A percentile compares a stretch with the other conserved stretches of the same genome.
phyloP scores from a whole-genome alignment of 23 red algal genomes.

The Agarophyton chilense region DNA sequence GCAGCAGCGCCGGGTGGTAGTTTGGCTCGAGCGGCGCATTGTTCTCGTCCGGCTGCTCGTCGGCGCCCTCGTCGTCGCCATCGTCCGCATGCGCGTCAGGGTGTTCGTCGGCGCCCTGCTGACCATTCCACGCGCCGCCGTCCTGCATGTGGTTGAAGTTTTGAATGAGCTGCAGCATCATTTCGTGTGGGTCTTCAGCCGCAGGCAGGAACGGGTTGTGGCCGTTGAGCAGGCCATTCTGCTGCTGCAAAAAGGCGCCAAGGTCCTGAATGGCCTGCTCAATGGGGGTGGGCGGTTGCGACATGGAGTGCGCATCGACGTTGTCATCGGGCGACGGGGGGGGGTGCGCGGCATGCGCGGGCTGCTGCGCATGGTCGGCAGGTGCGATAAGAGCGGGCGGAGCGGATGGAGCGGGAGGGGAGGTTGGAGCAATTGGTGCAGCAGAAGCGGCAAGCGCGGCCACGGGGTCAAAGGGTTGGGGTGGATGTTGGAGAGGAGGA shows the following conservation, averaged over 20 bases:
- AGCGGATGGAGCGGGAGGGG: no score
- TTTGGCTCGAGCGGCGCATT: not conserved
- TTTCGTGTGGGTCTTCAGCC: not conserved
- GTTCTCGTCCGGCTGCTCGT: not conserved
- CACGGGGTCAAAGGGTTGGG: not conserved
- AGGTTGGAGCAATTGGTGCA: no score
- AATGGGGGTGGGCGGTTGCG: not conserved
- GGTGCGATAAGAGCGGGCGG: not conserved
- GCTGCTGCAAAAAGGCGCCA: not conserved
- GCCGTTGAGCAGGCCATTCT: not conserved
- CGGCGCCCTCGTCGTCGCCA: not conserved
- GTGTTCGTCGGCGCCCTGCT: not conserved
- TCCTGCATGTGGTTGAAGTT: constrained; percentile 25
- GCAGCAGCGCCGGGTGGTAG: constrained; percentile 2
- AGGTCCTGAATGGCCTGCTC: constrained; percentile 26
- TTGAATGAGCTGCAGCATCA: constrained; percentile 18
- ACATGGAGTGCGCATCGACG: not conserved
- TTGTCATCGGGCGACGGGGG: not conserved
- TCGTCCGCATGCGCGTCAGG: not conserved
- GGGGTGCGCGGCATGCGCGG: not conserved
- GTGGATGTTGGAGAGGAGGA: not conserved
- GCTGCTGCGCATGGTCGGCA: not conserved
- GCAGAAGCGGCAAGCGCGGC: not conserved
- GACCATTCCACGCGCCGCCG: not conserved
- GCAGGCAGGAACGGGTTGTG: not conserved